Evolutionary conservation across 805 yeast genomes (phyloP), one percentile per base, ranked within the genome.

Genomic region (Saccharomyces jurei): DNA sequence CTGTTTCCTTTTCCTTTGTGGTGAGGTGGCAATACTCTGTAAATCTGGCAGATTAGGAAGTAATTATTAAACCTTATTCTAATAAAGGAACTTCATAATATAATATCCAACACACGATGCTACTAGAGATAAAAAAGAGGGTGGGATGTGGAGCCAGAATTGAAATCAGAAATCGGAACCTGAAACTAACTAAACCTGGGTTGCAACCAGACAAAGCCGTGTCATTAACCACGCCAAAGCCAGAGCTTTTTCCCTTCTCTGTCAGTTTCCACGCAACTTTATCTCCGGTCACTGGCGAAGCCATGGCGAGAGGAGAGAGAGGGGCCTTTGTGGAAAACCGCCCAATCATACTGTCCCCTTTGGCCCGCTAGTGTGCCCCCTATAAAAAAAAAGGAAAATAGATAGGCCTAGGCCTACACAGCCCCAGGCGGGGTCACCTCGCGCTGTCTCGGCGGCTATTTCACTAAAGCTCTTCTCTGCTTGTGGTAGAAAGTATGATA

Each of bases 121-220:
- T 36, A 25, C 25, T 36, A 36, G 13, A 36, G 44, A 36, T 36
- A 36, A 36, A 36, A 36, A 36, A 36, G 44, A 36, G 46, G 44
- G 51, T 49, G 44, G 47, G 41, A 31, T n/a, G 48, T 27, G 52
- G 48, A 51, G 44, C 44, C 44, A 17, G 11, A 17, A 36, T 36
- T 36, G 22, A 36, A 36, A 17, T n/a, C 44, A 22, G 17, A 36
- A 36, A 36, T 36, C 44, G 44, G 8, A 36, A 36, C 17, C 25
- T 4, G 44, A n/a, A 17, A 36, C 11, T 8, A 17, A 36, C 11
- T 8, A 21, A 36, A n/a, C 22, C 44, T 8, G 44, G 4, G 17
- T n/a, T 21, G 44, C 44, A 36, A 36, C 44, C 44, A 17, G 25
- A 4, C 25, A 6, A 36, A 36, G 44, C 44, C 44, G 25, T 36